Conservation (phyloP, 495 filamentous ascomycete species). For the Cercophora sp. region DNA sequence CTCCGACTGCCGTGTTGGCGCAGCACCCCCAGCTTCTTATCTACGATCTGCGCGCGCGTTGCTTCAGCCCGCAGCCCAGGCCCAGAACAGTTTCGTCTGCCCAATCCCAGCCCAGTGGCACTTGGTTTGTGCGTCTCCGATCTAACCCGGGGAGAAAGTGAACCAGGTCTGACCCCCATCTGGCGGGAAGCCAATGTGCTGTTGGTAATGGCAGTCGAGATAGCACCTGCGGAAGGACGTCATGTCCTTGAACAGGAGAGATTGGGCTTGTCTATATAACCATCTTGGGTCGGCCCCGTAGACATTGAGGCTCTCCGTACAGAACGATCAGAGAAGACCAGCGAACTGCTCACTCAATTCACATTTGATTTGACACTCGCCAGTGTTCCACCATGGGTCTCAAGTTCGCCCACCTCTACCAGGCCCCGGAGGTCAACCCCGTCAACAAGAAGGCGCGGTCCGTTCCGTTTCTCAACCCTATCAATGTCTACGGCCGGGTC, state of each 20-base stretch:
- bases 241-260: no score
- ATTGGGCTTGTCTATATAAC: no score
- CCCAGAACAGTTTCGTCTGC: background rate
- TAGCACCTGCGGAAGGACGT: no score
- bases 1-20: background rate
- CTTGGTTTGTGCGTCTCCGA: slow-evolving; percentile 13
- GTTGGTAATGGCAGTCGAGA: no score
- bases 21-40: slow-evolving; percentile 7
- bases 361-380: no score
- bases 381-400: slow-evolving; percentile 38
- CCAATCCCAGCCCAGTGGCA: slow-evolving; percentile 11
- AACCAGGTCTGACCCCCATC: no score
- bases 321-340: no score
- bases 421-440: slow-evolving; percentile 63
- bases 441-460: slow-evolving; percentile 75
- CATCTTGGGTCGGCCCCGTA: no score
- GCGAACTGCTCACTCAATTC: no score
- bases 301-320: no score
- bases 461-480: slow-evolving; percentile 75
- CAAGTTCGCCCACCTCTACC: slow-evolving; percentile 51
- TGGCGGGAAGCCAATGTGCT: no score
- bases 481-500: slow-evolving; percentile 79
- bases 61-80: background rate
- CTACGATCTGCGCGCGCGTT: slow-evolving; percentile 12
- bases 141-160: slow-evolving; percentile 13